Evolutionary conservation across 345 rosid species (phyloP), one percentile per base, ranked within the genome.

Genomic region (Streptanthus diversifolius): DNA sequence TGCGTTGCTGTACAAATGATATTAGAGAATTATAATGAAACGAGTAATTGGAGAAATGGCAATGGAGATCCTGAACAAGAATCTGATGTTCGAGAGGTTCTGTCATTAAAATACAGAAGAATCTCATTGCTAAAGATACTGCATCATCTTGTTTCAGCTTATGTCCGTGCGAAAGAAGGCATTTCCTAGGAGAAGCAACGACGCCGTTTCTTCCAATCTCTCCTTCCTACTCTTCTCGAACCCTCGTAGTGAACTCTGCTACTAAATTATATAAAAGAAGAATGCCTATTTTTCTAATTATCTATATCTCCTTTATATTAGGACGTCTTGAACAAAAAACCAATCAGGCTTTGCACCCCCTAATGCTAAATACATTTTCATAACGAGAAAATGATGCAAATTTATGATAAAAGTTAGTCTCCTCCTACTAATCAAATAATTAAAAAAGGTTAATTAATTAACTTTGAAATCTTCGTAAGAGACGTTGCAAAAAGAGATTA

Each of bases 101-200:
- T 30, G 5, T 27, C 45, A 6, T 30, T 15, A 49, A 73, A 65
- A 36, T 55, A 41, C 68, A 22, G n/a, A 56, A 59, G 49, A 63
- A 55, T 56, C 49, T 30, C 45, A 49, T 24, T 2, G 3, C 14
- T 11, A 61, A 41, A 63, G 74, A 47, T 7, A 48, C 39, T 70
- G 45, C 14, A 35, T 71, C 67, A 3, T 67, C 59, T 30, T 7
- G 33, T 30, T 53, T 51, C 72, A 79, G 73, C 36, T 64, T 60
- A 19, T 84, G 86, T 74, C 61, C 76, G 1, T 86, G 90, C 33
- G 82, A 86, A 53, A 85, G 88, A 75, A 83, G 85, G 27, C 90
- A 79, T 65, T 84, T 85, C 19, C 47, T 86, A 33, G 71, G 74
- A 77, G 82, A 56, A 56, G 24, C 80, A n/a, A 77, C 79, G 48